Evolutionary conservation across 805 yeast species (phyloP), one percentile per base, ranked within the genome.

Genomic region (Lipomyces spencermartinsiae): DNA sequence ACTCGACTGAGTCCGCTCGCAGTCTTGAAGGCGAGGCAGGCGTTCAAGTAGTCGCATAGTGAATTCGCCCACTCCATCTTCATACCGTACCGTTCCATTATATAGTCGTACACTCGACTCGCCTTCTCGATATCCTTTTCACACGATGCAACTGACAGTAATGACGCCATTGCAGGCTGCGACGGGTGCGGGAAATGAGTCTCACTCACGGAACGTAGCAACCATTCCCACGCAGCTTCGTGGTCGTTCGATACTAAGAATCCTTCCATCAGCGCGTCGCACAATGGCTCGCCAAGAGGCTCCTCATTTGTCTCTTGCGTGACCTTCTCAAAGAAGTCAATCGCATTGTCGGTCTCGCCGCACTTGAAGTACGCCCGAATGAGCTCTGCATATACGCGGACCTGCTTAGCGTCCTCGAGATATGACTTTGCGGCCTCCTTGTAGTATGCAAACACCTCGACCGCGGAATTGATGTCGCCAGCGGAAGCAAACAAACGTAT

Each of bases 181-280:
- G 66, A 34, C 65, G 61, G 64, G n/a, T 29, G 37, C 6, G 55
- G 56, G 7, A 62, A 46, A 43, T 43, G 16, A 6, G 34, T 56
- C 58, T 76, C 77, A 4, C 37, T 31, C 16, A 73, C 74, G 16
- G 73, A 51, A 31, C 69, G 61, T 65, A 64, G 66, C 25, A 76
- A 62, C 79, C 79, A 78, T 7, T 60, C 62, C 78, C 78, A 77
- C 0, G 78, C 78, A 19, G 73, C 62, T 22, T 59, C 65, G 49
- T 49, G 46, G 10, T 74, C 77, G 8, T 74, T 74, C 19, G 58
- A 22, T 2, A 54, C 9, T 22, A 71, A 64, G 49, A 77, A 76
- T 16, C 78, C 79, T 16, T 60, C 65, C 31, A 78, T 62, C 14
- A 75, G 63, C 10, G 66, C 68, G 19, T 69, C 67, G 10, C 64